Base-by-base conservation (phyloP, 2,329 filamentous ascomycete genomes). In the Fusarium solani-melongenae region DNA sequence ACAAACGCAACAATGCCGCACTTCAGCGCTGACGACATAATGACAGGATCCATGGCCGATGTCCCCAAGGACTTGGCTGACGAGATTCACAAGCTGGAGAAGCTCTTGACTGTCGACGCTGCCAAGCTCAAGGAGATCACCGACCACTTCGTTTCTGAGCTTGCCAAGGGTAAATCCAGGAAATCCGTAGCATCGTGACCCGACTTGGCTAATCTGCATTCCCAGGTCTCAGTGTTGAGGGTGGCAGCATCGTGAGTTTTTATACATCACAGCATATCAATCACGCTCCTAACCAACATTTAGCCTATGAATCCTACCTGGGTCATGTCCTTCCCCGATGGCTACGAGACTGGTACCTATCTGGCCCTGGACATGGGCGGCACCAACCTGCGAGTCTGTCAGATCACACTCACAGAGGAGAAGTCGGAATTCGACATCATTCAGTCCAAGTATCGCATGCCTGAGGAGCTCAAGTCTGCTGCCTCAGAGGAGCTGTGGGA, bases 241-340 rank as follows among this genome's bases (percentile, higher is more conserved):
- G 96, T 71, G 95, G 95, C 69, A 97, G 92, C 82, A 98, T 99
- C 83, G 94, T 97, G 83, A 88, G 94, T 88, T 22, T 10, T n/a
- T 56, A 41, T 24, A 12, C 9, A 15, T 14, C 20, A 17, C 2
- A 36, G 31, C 44, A 10, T n/a, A 44, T 5, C 12, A 22, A 61
- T 29, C 12, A 29, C 22, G 5, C 22, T 38, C 62, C 66, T 80
- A 79, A 70, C 81, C 12, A n/a, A 11, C 22, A 7, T 33, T 8
- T 56, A 97, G 94, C 95, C 96, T 69, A 98, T 98, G 96, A 98
- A 98, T 85, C 93, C 96, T 67, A 97, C 95, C 64, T 98, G 96
- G 96, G 95, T 97, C 72, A 95, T 97, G 91, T 90, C 90, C 55
- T 94, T 94, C 82, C 96, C 96, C 24, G 93, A 92, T 80, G 96